A percentile compares a stretch with the other conserved stretches of the same genome.
These are phyloP conservation scores for Gynandropsis gynandra DNA, from an alignment of 345 rosid genomes.

Conservation along the genomic window DNA sequence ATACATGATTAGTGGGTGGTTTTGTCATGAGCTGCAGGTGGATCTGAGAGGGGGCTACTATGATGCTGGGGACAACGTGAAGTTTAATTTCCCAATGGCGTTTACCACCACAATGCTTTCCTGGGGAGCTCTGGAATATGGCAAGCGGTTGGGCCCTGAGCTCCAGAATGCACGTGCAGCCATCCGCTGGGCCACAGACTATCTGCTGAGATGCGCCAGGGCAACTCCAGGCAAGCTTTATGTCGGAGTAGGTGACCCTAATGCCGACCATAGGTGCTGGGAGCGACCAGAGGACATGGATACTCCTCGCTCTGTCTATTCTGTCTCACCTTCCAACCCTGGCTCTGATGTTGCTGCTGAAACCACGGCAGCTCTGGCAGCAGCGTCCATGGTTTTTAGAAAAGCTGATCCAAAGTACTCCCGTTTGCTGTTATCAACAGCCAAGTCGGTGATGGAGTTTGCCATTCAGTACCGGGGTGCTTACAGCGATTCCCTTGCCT, in stretches of 20 bases:
- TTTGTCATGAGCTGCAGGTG: slow-evolving; percentile 37
- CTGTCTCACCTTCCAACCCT: slow-evolving; percentile 61
- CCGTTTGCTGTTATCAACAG: slow-evolving; percentile 40
- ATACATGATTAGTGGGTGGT: not conserved
- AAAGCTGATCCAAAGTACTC: slow-evolving; percentile 52
- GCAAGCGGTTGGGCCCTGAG: slow-evolving; percentile 61
- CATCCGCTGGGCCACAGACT: slow-evolving; percentile 79
- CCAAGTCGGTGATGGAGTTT: slow-evolving; percentile 60
- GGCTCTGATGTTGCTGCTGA: slow-evolving; percentile 94
- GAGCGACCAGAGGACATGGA: slow-evolving; percentile 97
- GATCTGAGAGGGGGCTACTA: slow-evolving; percentile 87
- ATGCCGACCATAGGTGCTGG: slow-evolving; percentile 88
- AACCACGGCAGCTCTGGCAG: slow-evolving; percentile 80
- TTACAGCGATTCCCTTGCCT: slow-evolving; percentile 74
- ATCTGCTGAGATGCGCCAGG: slow-evolving; percentile 76
- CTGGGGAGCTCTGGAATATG: slow-evolving; percentile 81
- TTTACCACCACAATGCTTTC: slow-evolving; percentile 87
- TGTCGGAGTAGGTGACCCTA: slow-evolving; percentile 91
- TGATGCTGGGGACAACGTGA: slow-evolving; percentile 89
- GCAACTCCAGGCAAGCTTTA: slow-evolving; percentile 72
- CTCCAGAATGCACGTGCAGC: slow-evolving; percentile 47
- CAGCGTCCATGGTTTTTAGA: slow-evolving; percentile 87
- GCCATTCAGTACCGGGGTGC: slow-evolving; percentile 73
- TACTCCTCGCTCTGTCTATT: slow-evolving; percentile 60
- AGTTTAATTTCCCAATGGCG: slow-evolving; percentile 94